Conservation (phyloP, 176 grass and related monocot species). For the Melocanna baccifera region DNA sequence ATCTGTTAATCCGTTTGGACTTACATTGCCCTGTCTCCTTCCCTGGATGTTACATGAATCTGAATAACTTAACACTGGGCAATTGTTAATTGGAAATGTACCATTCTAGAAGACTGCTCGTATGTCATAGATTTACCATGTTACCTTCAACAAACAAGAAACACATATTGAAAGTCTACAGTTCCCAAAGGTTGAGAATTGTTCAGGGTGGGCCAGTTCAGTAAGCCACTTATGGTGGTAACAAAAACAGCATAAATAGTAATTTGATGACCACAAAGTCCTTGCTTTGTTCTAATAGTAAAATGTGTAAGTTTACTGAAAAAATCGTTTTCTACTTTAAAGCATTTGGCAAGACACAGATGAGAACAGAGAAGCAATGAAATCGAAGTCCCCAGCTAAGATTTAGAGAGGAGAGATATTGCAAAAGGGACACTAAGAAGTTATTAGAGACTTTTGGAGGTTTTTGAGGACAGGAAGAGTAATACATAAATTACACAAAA, state of each 20-base stretch:
- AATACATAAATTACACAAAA: slow-evolving; percentile 40
- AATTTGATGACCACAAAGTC: not conserved
- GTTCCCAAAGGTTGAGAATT: not conserved
- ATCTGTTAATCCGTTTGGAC: not conserved
- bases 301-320: not conserved
- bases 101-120: not conserved
- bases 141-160: not conserved
- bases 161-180: not conserved
- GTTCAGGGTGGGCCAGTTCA: not conserved
- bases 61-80: not conserved
- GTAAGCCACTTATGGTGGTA: not conserved
- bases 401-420: not conserved
- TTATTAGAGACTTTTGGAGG: not conserved
- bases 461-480: not conserved
- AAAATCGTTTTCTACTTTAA: not conserved
- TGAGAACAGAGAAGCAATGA: not conserved
- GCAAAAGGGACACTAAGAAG: not conserved
- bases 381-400: not conserved
- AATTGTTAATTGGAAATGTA: not conserved
- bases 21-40: not conserved
- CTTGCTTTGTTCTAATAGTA: slow-evolving; percentile 7
- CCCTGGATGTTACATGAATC: not conserved
- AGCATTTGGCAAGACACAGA: slow-evolving; percentile 14
- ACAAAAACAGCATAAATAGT: not conserved
- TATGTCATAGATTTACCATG: not conserved